Conservation (phyloP, 2,329 filamentous ascomycete species). For the Neonectria punicea region DNA sequence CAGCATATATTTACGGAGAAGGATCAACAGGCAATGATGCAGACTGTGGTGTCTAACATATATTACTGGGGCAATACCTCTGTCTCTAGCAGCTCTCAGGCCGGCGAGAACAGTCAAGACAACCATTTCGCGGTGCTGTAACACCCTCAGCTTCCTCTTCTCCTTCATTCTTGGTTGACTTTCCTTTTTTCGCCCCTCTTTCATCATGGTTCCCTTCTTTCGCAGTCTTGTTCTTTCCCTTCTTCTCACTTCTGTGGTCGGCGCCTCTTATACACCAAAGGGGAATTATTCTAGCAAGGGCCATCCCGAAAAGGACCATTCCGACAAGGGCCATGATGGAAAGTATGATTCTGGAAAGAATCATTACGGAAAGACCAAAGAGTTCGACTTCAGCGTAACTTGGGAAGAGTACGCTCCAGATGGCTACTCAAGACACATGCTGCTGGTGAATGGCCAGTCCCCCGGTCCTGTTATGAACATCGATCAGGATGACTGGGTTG, state of each 20-base stretch:
- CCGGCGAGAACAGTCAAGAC: not conserved
- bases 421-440: constrained; percentile 56
- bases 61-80: not conserved
- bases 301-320: not conserved
- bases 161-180: constrained; percentile 5
- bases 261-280: not conserved
- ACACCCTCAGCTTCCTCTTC: constrained; percentile 12
- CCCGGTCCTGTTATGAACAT: constrained; percentile 70
- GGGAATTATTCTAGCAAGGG: not conserved
- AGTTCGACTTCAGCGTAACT: constrained; percentile 47
- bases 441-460: constrained; percentile 68
- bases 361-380: constrained; percentile 20
- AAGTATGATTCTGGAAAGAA: not conserved
- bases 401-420: constrained; percentile 54
- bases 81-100: not conserved
- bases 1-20: too few species aligned
- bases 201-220: constrained; percentile 11
- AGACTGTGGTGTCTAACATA: not conserved
- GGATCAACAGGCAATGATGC: not conserved
- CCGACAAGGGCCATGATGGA: not conserved
- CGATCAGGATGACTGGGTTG: constrained; percentile 60
- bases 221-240: not conserved
- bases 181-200: not conserved
- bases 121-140: constrained; percentile 6
- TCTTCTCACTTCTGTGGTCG: constrained; percentile 7